These are phyloP conservation scores for Pseudognaphalium luteoalbum DNA, from an alignment of 129 eudicot species.

Conservation along the genomic window DNA sequence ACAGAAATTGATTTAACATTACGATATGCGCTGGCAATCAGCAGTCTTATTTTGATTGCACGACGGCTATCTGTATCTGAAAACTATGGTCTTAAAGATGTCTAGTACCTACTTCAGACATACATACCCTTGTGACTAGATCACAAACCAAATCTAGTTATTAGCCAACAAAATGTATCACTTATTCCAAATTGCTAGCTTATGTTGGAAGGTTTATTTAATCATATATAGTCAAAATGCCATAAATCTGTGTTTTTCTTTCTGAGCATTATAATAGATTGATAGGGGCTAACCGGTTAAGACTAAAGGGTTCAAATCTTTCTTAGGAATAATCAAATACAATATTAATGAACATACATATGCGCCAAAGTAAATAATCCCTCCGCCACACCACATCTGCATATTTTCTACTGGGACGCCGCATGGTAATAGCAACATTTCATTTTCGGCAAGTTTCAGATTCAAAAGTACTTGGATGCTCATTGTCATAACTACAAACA, in stretches of 20 bases:
- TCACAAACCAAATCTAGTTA: not conserved
- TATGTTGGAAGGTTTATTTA: not conserved
- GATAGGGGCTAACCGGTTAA: not conserved
- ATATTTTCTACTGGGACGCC: not conserved
- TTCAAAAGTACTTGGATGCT: not conserved
- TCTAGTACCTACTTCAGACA: not conserved
- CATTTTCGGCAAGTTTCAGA: not conserved
- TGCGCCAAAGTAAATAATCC: not conserved
- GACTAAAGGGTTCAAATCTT: not conserved
- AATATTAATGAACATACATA: not conserved
- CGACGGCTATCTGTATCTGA: not conserved
- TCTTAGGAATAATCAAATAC: not conserved
- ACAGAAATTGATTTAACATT: too few species aligned
- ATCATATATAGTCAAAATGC: not conserved
- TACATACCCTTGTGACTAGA: not conserved
- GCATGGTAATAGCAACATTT: not conserved
- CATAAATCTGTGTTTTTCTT: not conserved
- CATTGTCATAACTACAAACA: not conserved
- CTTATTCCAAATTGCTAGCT: not conserved
- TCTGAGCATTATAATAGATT: slow-evolving; percentile 5
- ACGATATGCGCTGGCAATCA: not conserved
- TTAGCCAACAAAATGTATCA: not conserved
- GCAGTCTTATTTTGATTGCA: not conserved
- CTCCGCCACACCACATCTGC: not conserved
- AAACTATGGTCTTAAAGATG: not conserved